These are phyloP conservation scores for Carallia pectinifolia DNA, from an alignment of 345 rosid genomes.

Conservation along the genomic window DNA sequence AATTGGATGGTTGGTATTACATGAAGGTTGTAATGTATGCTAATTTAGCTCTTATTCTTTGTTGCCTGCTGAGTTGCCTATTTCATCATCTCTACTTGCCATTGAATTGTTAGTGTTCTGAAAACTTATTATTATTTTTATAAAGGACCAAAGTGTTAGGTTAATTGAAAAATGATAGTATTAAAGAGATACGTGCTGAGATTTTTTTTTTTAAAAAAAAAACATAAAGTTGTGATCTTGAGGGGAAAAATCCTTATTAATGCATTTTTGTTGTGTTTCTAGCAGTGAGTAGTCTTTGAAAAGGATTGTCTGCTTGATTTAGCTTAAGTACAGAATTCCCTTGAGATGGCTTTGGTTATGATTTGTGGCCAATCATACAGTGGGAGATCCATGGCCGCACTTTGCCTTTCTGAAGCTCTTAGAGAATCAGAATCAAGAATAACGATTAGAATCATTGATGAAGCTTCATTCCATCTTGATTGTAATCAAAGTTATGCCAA, in stretches of 20 bases:
- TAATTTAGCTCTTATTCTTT: background rate
- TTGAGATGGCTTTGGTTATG: constrained; percentile 81
- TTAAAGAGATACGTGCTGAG: constrained; percentile 64
- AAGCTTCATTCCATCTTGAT: constrained; percentile 78
- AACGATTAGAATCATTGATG: constrained; percentile 60
- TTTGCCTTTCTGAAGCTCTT: constrained; percentile 59
- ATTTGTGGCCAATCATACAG: constrained; percentile 95
- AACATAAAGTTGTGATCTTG: background rate
- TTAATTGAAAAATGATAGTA: constrained; percentile 42
- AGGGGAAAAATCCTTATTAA: background rate
- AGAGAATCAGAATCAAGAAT: constrained; percentile 64
- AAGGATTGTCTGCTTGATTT: background rate
- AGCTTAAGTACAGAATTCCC: background rate
- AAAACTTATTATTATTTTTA: background rate
- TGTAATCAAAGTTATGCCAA: constrained; percentile 84
- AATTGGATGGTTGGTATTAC: too few relatives aligned
- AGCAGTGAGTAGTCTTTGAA: constrained; percentile 2
- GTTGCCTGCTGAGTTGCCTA: background rate
- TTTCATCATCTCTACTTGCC: background rate
- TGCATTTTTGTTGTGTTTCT: constrained; percentile 4
- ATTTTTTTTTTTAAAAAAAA: constrained; percentile 27
- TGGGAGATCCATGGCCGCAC: constrained; percentile 75
- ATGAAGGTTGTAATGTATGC: too few relatives aligned
- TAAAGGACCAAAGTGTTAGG: constrained; percentile 1
- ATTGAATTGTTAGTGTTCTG: background rate